Conservation (phyloP, 106 monocot genomes). For the Agapanthus africanus region DNA sequence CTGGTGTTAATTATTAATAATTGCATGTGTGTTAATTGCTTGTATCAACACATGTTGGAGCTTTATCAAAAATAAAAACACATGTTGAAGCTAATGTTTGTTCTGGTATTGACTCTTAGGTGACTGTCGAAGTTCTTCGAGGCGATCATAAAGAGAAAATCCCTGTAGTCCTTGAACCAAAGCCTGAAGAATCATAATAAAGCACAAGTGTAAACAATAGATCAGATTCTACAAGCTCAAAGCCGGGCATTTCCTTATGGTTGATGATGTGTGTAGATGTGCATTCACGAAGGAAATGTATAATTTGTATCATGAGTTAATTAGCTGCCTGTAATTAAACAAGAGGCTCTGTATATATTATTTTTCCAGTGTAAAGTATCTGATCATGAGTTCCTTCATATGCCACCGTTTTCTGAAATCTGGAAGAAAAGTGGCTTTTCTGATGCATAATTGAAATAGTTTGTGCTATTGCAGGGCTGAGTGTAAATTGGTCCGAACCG, state of each 20-base stretch:
- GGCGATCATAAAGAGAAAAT: conserved; percentile 93
- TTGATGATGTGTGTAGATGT: neutral
- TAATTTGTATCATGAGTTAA: neutral
- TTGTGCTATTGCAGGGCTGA: no score
- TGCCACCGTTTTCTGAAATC: no score
- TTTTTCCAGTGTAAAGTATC: no score
- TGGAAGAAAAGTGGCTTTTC: no score
- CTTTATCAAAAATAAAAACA: no score
- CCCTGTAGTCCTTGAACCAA: conserved; percentile 89
- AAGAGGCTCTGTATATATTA: neutral
- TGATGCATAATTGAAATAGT: no score
- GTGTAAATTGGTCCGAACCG: no score
- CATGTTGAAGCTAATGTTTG: neutral
- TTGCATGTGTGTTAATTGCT: neutral
- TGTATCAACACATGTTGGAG: no score
- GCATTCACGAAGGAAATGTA: neutral
- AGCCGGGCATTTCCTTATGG: neutral
- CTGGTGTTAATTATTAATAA: no score
- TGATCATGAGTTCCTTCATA: no score
- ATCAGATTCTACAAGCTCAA: neutral
- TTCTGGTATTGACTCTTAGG: conserved; percentile 21
- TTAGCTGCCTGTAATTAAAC: conserved; percentile 1
- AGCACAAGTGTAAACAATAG: neutral
- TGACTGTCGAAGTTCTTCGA: conserved; percentile 79
- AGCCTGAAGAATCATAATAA: conserved; percentile 60